Evolutionary conservation across 2,329 filamentous ascomycete species (phyloP), one percentile per base, ranked within the genome.

Genomic region (Sporothrix mexicana): DNA sequence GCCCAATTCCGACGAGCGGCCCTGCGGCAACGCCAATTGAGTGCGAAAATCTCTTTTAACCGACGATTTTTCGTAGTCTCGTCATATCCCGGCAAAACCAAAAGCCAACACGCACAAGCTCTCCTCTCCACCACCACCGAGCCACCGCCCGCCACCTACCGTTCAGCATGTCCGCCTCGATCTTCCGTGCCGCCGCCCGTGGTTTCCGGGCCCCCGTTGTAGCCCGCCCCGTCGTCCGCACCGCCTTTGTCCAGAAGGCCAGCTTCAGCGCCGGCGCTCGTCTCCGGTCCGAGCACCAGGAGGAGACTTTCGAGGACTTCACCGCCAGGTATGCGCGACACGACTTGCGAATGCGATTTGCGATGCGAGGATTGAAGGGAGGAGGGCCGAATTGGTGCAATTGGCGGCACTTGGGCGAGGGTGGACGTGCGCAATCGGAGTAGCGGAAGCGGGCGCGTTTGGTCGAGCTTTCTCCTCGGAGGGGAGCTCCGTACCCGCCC

Each of bases 301-400:
- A 99, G 85, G 96, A 99, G 91, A 97, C 93, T 80, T 99, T 97
- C 80, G 96, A 99, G 88, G 95, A 98, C 87, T 99, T 99, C 85
- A 94, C 93, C 85, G 92, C 94, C 80, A 95, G 96, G 96, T 99
- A 93, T 85, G 88, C 80, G 80, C 79, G 78, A 51, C 36, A 12
- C 23, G 51, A 41, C 57, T 10, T 43, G n/a, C 62, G 23, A 67
- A 36, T 47, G 15, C 23, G 51, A 41, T 66, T 10, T 23, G n/a
- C 62, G 23, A 67, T 67, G 43, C 41, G 8, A 47, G n/a, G 53
- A 45, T 8, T 25, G 43, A 13, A 51, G n/a, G 49, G 67, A 57
- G 43, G 51, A 23, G n/a, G 23, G 9, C 30, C 8, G 41, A 62
- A 51, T 41, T n/a, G 66, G 23, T 23, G 15, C 47, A n/a, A 20